phyloP scores from a whole-genome alignment of 2,329 filamentous ascomycete species.

The Alternaria angustiovoidea region DNA sequence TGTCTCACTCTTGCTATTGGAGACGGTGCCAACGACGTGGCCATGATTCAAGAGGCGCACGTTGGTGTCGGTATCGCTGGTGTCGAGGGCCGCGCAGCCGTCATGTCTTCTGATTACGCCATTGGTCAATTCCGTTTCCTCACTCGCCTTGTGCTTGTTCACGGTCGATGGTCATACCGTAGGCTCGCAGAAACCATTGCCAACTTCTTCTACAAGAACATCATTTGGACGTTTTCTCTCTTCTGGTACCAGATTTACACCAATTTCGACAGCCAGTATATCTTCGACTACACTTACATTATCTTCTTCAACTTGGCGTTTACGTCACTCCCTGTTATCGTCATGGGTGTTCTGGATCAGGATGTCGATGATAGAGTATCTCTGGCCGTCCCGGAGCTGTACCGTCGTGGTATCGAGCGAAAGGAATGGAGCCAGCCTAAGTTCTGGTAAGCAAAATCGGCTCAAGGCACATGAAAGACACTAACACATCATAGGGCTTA shows the following conservation, averaged over 20 bases:
- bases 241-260: slow-evolving; percentile 98
- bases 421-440: slow-evolving; percentile 95
- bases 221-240: slow-evolving; percentile 94
- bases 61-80: slow-evolving; percentile 89
- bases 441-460: slow-evolving; percentile 77
- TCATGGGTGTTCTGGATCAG: slow-evolving; percentile 97
- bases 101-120: slow-evolving; percentile 85
- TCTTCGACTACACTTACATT: slow-evolving; percentile 98
- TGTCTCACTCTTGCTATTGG: slow-evolving; percentile 95
- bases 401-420: slow-evolving; percentile 92
- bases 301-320: slow-evolving; percentile 96
- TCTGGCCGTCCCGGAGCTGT: slow-evolving; percentile 91
- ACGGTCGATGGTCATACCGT: slow-evolving; percentile 92
- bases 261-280: slow-evolving; percentile 95
- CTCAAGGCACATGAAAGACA: not conserved
- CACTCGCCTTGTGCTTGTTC: slow-evolving; percentile 78
- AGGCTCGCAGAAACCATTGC: slow-evolving; percentile 91
- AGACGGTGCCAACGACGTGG: slow-evolving; percentile 90
- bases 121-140: slow-evolving; percentile 90
- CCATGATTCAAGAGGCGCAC: slow-evolving; percentile 91
- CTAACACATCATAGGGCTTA: slow-evolving; percentile 65
- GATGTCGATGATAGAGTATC: slow-evolving; percentile 95
- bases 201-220: slow-evolving; percentile 99
- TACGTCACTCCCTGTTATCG: slow-evolving; percentile 90
- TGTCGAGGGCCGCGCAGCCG: slow-evolving; percentile 85